A percentile compares a stretch with the other conserved stretches of the same genome.
phyloP scores from a whole-genome alignment of 257 asterid genomes.

The Osmanthus fragrans region DNA sequence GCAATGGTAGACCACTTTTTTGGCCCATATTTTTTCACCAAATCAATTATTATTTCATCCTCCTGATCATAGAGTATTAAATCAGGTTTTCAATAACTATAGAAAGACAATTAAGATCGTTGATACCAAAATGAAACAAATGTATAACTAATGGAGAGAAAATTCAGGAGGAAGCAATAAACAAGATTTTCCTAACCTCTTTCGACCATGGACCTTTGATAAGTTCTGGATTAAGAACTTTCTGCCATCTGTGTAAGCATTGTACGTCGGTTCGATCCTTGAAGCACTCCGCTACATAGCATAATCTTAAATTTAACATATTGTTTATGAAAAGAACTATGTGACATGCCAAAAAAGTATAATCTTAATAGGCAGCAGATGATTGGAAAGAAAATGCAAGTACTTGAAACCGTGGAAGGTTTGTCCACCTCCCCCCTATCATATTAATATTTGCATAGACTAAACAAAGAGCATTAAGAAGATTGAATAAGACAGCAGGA shows the following conservation, averaged over 20 bases:
- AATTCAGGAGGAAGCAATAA: slow-evolving; percentile 20
- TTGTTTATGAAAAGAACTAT: neutral
- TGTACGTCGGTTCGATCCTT: slow-evolving; percentile 90
- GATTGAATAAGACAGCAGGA: slow-evolving; percentile 20
- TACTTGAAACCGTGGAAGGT: neutral
- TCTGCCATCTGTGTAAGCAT: slow-evolving; percentile 97
- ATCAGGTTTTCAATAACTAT: neutral
- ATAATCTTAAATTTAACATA: neutral
- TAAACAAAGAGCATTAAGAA: slow-evolving; percentile 5
- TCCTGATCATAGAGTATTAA: slow-evolving; percentile 48
- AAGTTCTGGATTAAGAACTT: slow-evolving; percentile 92
- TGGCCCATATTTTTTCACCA: slow-evolving; percentile 80
- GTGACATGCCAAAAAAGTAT: neutral
- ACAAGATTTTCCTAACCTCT: slow-evolving; percentile 55
- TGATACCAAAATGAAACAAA: neutral
- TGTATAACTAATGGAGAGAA: slow-evolving; percentile 1
- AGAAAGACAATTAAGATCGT: neutral
- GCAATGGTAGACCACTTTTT: slow-evolving; percentile 97
- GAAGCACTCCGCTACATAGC: slow-evolving; percentile 76
- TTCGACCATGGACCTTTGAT: slow-evolving; percentile 98
- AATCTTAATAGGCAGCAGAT: slow-evolving; percentile 1
- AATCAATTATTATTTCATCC: slow-evolving; percentile 74
- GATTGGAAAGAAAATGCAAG: neutral
- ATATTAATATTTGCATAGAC: neutral
- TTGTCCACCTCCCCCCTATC: neutral